Evolutionary conservation across 2,329 filamentous ascomycete species (phyloP).

Genomic region (Paecilomyces sp.): DNA sequence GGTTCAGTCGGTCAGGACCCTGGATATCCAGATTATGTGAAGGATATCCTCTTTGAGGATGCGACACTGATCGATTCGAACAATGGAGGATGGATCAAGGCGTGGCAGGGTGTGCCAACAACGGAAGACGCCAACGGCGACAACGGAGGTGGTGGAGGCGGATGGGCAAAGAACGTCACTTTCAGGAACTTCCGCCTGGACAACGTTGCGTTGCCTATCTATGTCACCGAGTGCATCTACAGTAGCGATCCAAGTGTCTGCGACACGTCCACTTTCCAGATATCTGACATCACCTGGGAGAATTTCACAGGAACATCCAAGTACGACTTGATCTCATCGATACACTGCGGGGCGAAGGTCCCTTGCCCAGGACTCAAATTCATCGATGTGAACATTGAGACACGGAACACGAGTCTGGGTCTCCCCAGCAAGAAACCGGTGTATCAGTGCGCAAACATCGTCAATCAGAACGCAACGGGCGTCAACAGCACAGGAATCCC

Average conservation of each 20-base stretch:
- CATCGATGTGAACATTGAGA: conserved; percentile 40
- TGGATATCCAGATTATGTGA: conserved; percentile 26
- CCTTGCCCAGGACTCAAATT: conserved; percentile 43
- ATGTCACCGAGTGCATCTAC: conserved; percentile 21
- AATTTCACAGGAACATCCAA: conserved; percentile 45
- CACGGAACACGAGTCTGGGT: conserved; percentile 25
- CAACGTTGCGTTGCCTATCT: conserved; percentile 16
- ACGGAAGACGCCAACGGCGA: conserved; percentile 14
- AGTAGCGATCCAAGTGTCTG: conserved; percentile 19
- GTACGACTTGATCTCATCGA: conserved; percentile 43
- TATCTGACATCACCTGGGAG: conserved; percentile 42
- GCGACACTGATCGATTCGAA: conserved; percentile 10
- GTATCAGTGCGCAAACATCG: conserved; percentile 38
- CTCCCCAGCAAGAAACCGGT: conserved; percentile 32
- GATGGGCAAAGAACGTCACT: conserved; percentile 14
- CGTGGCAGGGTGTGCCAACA: conserved; percentile 14
- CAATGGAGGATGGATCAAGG: conserved; percentile 18
- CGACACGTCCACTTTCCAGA: conserved; percentile 36
- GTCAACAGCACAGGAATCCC: conserved; percentile 12
- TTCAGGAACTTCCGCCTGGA: conserved; percentile 16
- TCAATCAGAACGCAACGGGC: conserved; percentile 5
- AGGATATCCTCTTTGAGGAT: conserved; percentile 33
- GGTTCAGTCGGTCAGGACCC: conserved; percentile 34
- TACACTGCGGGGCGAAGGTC: conserved; percentile 36
- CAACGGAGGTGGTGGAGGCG: conserved; percentile 15